These are phyloP conservation scores for Aspergillus spinulosporus DNA, from an alignment of 2,329 filamentous ascomycete species.

Conservation along the genomic window DNA sequence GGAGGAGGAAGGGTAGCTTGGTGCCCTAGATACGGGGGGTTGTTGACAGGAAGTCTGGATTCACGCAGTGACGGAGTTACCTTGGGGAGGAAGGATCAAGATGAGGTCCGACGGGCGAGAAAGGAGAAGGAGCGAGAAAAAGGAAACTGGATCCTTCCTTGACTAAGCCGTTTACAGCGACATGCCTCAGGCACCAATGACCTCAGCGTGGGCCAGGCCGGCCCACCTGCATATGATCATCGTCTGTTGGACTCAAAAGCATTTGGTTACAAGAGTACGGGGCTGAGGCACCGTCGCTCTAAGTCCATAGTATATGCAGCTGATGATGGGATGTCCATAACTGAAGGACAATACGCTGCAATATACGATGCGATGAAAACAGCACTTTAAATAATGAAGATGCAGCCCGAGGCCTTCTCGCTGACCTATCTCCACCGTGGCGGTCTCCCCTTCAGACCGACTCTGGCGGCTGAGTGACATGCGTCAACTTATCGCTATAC, in stretches of 20 bases:
- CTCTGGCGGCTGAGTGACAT: conserved; percentile 14
- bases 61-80: conserved; percentile 25
- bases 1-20: conserved; percentile 71
- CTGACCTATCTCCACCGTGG: background rate
- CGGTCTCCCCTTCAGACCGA: background rate
- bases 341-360: too few relatives aligned
- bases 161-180: conserved; percentile 7
- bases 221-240: background rate
- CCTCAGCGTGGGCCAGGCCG: background rate
- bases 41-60: conserved; percentile 28
- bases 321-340: too few relatives aligned
- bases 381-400: background rate
- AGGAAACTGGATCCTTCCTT: conserved; percentile 17
- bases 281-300: background rate
- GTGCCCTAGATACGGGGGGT: conserved; percentile 70
- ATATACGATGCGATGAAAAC: too few relatives aligned
- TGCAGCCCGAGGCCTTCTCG: background rate
- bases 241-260: background rate
- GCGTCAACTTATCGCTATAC: conserved; percentile 15
- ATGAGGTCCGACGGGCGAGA: conserved; percentile 22
- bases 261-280: background rate
- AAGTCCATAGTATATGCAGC: too few relatives aligned
- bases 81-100: conserved; percentile 26
- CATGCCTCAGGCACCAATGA: conserved; percentile 6
- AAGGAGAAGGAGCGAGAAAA: conserved; percentile 29